Evolutionary conservation across 2,329 filamentous ascomycete species (phyloP), one percentile per base, ranked within the genome.

Genomic region (Oidium heveae): DNA sequence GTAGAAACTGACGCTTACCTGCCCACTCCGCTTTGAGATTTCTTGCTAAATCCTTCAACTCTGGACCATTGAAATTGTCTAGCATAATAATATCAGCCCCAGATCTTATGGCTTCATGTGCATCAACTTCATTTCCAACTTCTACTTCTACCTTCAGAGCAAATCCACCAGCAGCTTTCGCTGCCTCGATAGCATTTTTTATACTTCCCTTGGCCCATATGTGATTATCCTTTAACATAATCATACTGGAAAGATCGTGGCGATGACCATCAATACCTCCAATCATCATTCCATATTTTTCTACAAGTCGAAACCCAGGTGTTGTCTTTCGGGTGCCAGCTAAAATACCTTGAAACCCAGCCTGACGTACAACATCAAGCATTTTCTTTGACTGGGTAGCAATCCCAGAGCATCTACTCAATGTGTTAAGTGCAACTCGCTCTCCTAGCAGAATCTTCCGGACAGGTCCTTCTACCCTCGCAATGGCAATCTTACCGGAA

Each of bases 171-270:
- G 82, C 86, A 13, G 80, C 74, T 66, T 86, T 86, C 24, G 91
- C 91, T 1, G 89, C 86, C 43, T 72, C 71, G 22, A 98, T 88
- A 6, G 91, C 91, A 22, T 84, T 79, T 1, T 83, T 80, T 67
- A 98, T 96, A 65, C 83, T 85, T 24, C 82, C 82, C 54, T 84
- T 81, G 58, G 86, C 86, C 83, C 89, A 94, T 56, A 98, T 82
- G 69, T 98, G 91, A 68, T 98, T 98, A 69, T 98, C 91, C 72
- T 98, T 98, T 59, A 98, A 74, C 91, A 98, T 98, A 55, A 88
- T 88, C 91, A 98, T 96, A 59, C 82, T 77, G 66, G 80, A 84
- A 55, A 98, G 72, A 66, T 98, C 91, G 69, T 94, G 86, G 34
- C 91, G 74, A 68, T 98, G 91, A 2, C 82, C 78, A 68, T 98